A percentile compares a stretch with the other conserved stretches of the same genome.
These are phyloP conservation scores for Ceratobasidium sp. DNA, from an alignment of 1,284 basidiomycete species.

Conservation along the genomic window DNA sequence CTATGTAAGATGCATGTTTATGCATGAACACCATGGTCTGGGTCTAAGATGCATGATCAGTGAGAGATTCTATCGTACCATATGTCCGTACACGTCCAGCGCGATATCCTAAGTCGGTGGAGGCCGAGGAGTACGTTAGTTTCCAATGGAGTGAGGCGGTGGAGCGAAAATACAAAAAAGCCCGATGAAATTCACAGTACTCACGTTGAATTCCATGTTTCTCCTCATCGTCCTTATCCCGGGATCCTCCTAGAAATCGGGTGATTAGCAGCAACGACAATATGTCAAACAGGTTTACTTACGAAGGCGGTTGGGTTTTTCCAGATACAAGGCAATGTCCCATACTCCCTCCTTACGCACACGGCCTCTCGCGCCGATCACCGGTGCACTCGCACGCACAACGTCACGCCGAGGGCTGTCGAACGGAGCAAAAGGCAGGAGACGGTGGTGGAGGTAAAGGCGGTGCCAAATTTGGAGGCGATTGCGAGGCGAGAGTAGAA, in stretches of 20 bases:
- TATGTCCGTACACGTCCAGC: too few species aligned
- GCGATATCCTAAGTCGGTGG: slow-evolving; percentile 10
- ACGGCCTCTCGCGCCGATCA: not conserved
- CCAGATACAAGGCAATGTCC: slow-evolving; percentile 12
- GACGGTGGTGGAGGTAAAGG: not conserved
- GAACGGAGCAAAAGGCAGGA: slow-evolving; percentile 12
- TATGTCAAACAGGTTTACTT: not conserved
- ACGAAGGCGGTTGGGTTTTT: too few species aligned
- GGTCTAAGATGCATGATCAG: too few species aligned
- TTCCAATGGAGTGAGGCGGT: not conserved
- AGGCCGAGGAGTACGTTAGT: not conserved
- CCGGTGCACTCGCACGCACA: slow-evolving; percentile 8
- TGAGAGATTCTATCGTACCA: too few species aligned
- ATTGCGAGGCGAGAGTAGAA: not conserved
- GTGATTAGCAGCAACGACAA: not conserved
- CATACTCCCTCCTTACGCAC: not conserved
- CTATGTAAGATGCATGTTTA: too few species aligned
- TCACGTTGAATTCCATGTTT: slow-evolving; percentile 18
- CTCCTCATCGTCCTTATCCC: not conserved
- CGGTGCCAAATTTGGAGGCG: slow-evolving; percentile 7
- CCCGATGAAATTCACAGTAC: not conserved
- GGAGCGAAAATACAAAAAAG: not conserved
- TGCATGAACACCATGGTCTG: too few species aligned
- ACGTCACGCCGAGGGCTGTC: slow-evolving; percentile 11
- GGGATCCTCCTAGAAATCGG: not conserved